Evolutionary conservation across 1,139 yeast genomes (phyloP), one percentile per base, ranked within the genome.

Genomic region (Saccharomyces hybrid): DNA sequence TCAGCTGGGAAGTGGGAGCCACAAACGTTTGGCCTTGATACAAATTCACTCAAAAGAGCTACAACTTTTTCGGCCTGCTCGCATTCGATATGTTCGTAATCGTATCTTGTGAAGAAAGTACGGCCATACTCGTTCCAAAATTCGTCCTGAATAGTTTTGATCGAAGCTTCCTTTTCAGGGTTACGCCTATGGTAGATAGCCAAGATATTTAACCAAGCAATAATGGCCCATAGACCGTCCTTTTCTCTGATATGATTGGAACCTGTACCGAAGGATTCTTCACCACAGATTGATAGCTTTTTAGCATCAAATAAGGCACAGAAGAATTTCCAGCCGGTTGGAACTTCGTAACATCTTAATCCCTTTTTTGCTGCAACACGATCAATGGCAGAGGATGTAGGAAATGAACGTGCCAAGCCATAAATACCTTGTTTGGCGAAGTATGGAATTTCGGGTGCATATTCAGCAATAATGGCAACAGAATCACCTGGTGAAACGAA

Each of bases 241-340:
- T 93, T 93, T 73, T 93, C 99, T 70, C 99, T 86, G 60, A 95
- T 87, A 70, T 93, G 99, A 74, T 93, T 87, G 26, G 97, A 89
- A 47, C 99, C 99, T 28, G 99, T 93, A 68, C 99, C 99, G 66
- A 93, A 93, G 47, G 96, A 86, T 74, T 93, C 99, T 74, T 93
- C 99, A 62, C 99, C 99, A 75, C 99, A 95, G 66, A 93, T 93
- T 59, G 97, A 88, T 67, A 93, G 79, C 73, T 90, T 90, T 66
- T 88, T 82, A 49, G 95, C 91, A 69, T 93, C 99, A 65, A 93
- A 93, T 61, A 93, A 77, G 5, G 96, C 91, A 73, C 98, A 90
- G 80, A 93, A 93, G 70, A 93, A 93, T 73, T 93, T 93, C 99
- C 99, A 93, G 46, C 99, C 99, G 23, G 99, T 93, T 57, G 99